A percentile compares a stretch with the other conserved stretches of the same genome.
Conservation (phyloP, 2,329 filamentous ascomycete genomes). For the Fusarium compactum region DNA sequence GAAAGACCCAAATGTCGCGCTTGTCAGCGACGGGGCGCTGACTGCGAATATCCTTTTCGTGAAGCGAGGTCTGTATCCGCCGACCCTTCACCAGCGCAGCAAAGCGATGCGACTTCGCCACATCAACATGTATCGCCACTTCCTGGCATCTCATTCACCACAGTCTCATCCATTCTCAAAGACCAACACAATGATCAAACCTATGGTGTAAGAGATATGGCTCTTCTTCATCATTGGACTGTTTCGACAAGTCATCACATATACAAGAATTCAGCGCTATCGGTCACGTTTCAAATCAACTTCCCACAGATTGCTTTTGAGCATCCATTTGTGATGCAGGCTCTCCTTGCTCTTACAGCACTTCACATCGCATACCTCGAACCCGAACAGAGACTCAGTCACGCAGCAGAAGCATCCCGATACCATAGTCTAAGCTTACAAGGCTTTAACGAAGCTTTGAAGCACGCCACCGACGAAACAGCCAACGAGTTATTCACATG, state of each 20-base stretch:
- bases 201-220: slow-evolving; percentile 2
- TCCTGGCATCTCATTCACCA: neutral
- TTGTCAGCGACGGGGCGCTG: slow-evolving; percentile 5
- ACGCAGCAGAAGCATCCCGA: neutral
- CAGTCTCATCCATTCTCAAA: neutral
- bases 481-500: neutral
- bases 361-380: slow-evolving; percentile 10
- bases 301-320: neutral
- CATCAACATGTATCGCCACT: neutral
- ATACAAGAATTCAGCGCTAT: slow-evolving; percentile 16
- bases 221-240: slow-evolving; percentile 12
- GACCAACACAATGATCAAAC: neutral
- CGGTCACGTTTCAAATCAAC: neutral
- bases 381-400: neutral
- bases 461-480: fast-evolving
- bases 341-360: neutral
- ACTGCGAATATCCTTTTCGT: neutral
- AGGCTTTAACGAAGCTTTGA: neutral
- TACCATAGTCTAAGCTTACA: neutral
- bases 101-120: neutral
- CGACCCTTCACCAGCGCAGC: neutral
- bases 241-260: neutral
- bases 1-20: slow-evolving; percentile 6
- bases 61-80: neutral
- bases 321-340: neutral